Evolutionary conservation across 164 flowering plant species (phyloP), one percentile per base, ranked within the genome.

Genomic region (Platanus orientalis): DNA sequence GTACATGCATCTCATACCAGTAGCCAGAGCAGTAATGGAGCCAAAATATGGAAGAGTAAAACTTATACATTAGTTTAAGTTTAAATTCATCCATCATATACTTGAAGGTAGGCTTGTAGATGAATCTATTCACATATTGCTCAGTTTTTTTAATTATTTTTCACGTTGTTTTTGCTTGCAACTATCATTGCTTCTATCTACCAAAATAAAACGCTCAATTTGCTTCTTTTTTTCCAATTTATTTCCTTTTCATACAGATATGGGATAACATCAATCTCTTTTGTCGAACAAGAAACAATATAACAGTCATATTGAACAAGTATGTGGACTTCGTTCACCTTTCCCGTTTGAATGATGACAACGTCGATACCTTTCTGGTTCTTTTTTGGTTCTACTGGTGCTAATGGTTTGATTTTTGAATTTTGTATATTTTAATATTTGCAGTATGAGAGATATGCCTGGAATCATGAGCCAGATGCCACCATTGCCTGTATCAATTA

Each of bases 391-490:
- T 63, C 25, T 4, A 29, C 7, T 27, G 40, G 19, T 40, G 21
- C 44, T 45, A 1, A 36, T 11, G 27, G 27, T 34, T 56, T 62
- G 27, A 17, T 66, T 60, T 71, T 0, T 44, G 23, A 32, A 28
- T 25, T 53, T 23, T n/a, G 66, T 1, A 9, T 67, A 56, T 4
- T 32, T 62, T 23, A 47, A 64, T 56, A 49, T 54, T 30, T 79
- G 77, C 87, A 92, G 98, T 74, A 85, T 92, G 95, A 83, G 76
- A 57, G 78, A 73, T 13, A 77, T 77, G 81, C 95, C 90, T 45
- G 96, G 93, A 61, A 77, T 87, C 50, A 88, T 91, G 96, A 87
- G 87, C 69, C 87, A 73, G 72, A 89, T 91, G 98, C 92, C 85
- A 20, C 89, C 92, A 23, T 75, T 93, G 60, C 89, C 90, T 42